phyloP scores from a whole-genome alignment of 176 grass and related monocot species.

The Echinochloa phyllopogon region DNA sequence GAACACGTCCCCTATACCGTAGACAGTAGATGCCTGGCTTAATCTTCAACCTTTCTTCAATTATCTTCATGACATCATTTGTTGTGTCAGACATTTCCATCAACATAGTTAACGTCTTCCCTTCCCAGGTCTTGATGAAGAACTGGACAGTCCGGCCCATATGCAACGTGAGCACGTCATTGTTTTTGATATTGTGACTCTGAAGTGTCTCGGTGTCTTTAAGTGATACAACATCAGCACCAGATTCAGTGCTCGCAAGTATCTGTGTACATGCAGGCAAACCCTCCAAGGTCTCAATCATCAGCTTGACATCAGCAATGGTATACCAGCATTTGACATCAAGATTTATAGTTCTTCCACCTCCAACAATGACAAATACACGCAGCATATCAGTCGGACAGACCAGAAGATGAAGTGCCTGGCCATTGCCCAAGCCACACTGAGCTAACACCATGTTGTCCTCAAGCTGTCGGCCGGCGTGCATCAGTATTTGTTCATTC shows the following conservation, averaged over 20 bases:
- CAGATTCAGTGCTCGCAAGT: background rate
- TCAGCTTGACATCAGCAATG: constrained; percentile 45
- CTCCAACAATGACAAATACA: background rate
- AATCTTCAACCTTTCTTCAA: background rate
- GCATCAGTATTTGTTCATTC: constrained; percentile 33
- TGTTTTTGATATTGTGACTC: constrained; percentile 13
- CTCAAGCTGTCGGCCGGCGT: constrained; percentile 24
- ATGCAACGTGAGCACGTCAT: background rate
- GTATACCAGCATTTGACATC: constrained; percentile 43
- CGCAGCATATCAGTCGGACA: constrained; percentile 8
- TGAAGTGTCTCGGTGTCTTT: background rate
- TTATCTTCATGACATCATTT: constrained; percentile 5
- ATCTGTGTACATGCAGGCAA: constrained; percentile 2
- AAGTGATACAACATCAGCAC: background rate
- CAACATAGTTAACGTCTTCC: constrained; percentile 29
- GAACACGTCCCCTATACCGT: constrained; percentile 25
- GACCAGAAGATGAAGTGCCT: constrained; percentile 25
- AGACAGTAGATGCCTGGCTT: constrained; percentile 19
- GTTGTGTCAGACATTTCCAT: background rate
- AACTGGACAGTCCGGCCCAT: background rate
- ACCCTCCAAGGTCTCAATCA: constrained; percentile 34
- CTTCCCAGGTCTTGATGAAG: constrained; percentile 41
- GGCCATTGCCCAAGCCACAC: constrained; percentile 19
- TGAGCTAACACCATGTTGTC: constrained; percentile 6
- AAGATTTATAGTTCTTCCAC: background rate